Conservation (phyloP, 345 rosid genomes). For the Alliaria petiolata region DNA sequence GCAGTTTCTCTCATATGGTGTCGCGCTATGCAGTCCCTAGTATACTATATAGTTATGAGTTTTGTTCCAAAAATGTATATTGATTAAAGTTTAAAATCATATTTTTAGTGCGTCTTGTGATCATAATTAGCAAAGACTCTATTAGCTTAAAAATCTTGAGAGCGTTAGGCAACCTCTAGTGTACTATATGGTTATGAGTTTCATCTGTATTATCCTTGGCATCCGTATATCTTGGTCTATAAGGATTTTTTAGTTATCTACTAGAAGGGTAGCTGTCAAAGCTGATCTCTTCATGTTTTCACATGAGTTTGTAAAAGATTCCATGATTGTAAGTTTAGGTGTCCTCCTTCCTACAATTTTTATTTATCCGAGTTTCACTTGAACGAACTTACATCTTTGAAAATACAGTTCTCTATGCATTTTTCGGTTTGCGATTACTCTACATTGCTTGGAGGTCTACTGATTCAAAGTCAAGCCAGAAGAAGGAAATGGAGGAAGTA, state of each 20-base stretch:
- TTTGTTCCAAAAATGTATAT: too few species aligned
- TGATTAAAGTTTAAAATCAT: too few species aligned
- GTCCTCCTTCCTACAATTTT: too few species aligned
- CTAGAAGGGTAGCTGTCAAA: not conserved
- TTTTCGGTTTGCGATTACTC: slow-evolving; percentile 90
- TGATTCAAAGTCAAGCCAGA: slow-evolving; percentile 87
- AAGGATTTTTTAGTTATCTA: not conserved
- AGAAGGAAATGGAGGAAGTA: slow-evolving; percentile 98
- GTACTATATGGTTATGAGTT: not conserved
- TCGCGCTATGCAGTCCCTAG: too few species aligned
- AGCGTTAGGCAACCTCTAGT: not conserved
- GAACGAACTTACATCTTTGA: slow-evolving; percentile 7
- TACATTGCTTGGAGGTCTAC: slow-evolving; percentile 96
- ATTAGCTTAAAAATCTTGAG: not conserved
- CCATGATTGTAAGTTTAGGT: too few species aligned
- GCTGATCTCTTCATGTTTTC: not conserved
- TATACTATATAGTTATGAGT: too few species aligned
- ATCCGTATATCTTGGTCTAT: not conserved
- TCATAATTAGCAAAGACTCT: not conserved
- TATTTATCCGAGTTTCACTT: not conserved
- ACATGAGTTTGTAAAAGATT: not conserved
- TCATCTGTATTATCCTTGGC: not conserved
- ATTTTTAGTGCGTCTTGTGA: too few species aligned
- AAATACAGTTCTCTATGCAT: slow-evolving; percentile 75
- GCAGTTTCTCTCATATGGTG: not conserved